Conservation (phyloP, 2,329 filamentous ascomycete genomes). For the Chrysoporthe cubensis region DNA sequence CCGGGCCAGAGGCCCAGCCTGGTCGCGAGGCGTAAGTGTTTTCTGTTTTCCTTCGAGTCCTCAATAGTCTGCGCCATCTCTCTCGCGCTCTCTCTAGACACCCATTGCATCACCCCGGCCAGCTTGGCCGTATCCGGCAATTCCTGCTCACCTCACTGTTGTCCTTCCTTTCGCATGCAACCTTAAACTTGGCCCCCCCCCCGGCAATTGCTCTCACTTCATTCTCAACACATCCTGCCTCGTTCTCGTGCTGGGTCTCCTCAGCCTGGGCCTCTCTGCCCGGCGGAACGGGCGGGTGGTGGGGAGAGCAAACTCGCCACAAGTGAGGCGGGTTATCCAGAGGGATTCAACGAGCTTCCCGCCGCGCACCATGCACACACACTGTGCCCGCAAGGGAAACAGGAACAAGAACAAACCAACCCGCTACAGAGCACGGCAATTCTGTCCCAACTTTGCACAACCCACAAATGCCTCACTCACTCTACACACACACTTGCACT, state of each 20-base stretch:
- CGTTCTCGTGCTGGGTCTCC: background rate
- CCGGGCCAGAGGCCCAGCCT: background rate
- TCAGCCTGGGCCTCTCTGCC: background rate
- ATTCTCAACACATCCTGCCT: background rate
- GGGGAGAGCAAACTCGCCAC: background rate
- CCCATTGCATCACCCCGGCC: background rate
- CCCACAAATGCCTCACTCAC: background rate
- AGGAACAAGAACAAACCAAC: background rate
- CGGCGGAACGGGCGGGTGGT: background rate
- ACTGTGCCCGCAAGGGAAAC: background rate
- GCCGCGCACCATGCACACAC: background rate
- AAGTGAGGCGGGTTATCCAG: background rate
- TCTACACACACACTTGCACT: background rate
- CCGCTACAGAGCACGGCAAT: background rate
- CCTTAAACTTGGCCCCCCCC: too few relatives aligned
- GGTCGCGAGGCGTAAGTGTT: slow-evolving; percentile 4
- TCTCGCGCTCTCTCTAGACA: background rate
- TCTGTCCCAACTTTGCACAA: background rate
- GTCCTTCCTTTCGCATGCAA: too few relatives aligned
- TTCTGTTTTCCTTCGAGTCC: background rate
- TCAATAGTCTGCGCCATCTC: background rate
- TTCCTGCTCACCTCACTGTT: background rate
- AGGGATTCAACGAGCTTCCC: background rate
- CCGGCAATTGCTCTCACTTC: too few relatives aligned
- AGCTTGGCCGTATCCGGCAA: background rate